Conservation (phyloP, 2,329 filamentous ascomycete genomes). For the Aspergillus amoenus region DNA sequence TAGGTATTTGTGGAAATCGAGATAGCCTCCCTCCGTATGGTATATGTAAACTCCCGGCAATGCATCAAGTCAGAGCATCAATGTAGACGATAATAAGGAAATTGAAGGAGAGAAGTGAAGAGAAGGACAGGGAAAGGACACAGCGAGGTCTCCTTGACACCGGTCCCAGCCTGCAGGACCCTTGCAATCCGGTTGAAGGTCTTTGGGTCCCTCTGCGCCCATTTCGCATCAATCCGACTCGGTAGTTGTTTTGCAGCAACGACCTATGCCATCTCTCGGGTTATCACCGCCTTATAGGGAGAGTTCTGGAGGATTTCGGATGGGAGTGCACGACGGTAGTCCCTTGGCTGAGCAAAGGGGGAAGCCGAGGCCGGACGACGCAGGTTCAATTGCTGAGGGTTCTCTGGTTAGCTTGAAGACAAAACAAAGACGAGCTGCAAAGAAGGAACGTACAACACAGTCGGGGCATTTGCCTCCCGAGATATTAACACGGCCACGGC, state of each 20-base stretch:
- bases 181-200: slow-evolving; percentile 11
- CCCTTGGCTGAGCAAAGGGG: slow-evolving; percentile 41
- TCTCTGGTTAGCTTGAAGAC: neutral
- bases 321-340: slow-evolving; percentile 36
- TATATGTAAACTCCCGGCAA: slow-evolving; percentile 32
- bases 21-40: slow-evolving; percentile 24
- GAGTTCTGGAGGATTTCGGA: slow-evolving; percentile 34
- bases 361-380: slow-evolving; percentile 40
- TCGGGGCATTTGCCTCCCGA: slow-evolving; percentile 45
- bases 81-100: slow-evolving; percentile 11
- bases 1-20: slow-evolving; percentile 14
- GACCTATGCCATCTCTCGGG: slow-evolving; percentile 15
- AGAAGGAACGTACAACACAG: slow-evolving; percentile 41
- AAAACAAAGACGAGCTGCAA: neutral
- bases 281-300: slow-evolving; percentile 24
- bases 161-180: slow-evolving; percentile 21
- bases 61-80: slow-evolving; percentile 27
- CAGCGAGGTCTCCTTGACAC: slow-evolving; percentile 8
- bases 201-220: slow-evolving; percentile 1
- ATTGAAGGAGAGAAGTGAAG: slow-evolving; percentile 9
- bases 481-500: slow-evolving; percentile 47
- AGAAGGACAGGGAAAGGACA: slow-evolving; percentile 7
- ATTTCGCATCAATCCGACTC: neutral
- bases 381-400: slow-evolving; percentile 34
- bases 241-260: neutral